Conservation (phyloP, 805 yeast genomes). For the Lachancea waltii region DNA sequence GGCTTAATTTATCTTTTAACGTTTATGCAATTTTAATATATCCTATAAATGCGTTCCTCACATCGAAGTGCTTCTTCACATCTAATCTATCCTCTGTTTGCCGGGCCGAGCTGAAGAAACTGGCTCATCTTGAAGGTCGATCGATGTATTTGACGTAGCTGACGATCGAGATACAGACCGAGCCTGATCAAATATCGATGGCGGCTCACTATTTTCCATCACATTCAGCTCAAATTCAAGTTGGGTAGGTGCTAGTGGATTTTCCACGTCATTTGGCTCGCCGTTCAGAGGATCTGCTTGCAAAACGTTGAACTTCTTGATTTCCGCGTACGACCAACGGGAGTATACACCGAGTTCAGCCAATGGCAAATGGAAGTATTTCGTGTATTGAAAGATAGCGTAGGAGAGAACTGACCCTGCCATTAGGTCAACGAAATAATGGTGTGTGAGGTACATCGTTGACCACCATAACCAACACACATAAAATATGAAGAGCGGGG, state of each 20-base stretch:
- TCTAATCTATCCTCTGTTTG: slow-evolving; percentile 21
- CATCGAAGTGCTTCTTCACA: too few relatives aligned
- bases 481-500: slow-evolving; percentile 63
- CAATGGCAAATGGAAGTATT: slow-evolving; percentile 61
- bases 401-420: slow-evolving; percentile 88
- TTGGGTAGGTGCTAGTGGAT: slow-evolving; percentile 23
- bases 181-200: slow-evolving; percentile 30
- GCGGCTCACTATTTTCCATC: slow-evolving; percentile 19
- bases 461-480: slow-evolving; percentile 98
- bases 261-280: slow-evolving; percentile 30
- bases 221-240: slow-evolving; percentile 25
- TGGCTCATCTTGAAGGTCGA: slow-evolving; percentile 18
- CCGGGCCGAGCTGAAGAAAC: slow-evolving; percentile 17
- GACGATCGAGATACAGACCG: slow-evolving; percentile 31
- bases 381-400: slow-evolving; percentile 60
- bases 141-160: slow-evolving; percentile 32
- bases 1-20: too few relatives aligned
- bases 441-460: slow-evolving; percentile 96
- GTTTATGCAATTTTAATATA: too few relatives aligned
- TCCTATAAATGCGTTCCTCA: too few relatives aligned
- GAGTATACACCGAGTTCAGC: slow-evolving; percentile 48
- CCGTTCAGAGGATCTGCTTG: slow-evolving; percentile 34
- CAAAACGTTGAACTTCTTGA: slow-evolving; percentile 32
- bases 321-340: slow-evolving; percentile 58
- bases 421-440: slow-evolving; percentile 86